A percentile compares a stretch with the other conserved stretches of the same genome.
Conservation (phyloP, 371 early-diverging fungal genomes). For the Gilbertella persicaria region DNA sequence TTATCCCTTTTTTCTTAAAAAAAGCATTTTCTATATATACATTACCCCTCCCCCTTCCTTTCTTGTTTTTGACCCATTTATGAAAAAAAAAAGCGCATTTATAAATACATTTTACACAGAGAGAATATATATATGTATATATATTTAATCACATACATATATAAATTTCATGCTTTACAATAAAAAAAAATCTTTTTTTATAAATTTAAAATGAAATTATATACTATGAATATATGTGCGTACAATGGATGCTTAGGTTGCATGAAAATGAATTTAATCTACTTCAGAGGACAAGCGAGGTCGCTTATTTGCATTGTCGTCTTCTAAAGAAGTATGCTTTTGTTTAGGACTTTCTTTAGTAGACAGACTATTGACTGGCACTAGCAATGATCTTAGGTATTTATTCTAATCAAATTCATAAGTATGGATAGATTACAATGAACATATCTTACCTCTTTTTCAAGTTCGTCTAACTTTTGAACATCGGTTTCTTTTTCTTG, state of each 20-base stretch:
- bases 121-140: not conserved
- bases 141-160: no score
- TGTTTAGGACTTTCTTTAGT: not conserved
- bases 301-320: not conserved
- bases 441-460: constrained; percentile 34
- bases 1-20: not conserved
- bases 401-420: constrained; percentile 22
- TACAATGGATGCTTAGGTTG: no score
- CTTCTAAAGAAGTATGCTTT: no score
- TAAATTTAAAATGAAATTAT: no score
- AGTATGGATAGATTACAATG: no score
- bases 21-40: not conserved
- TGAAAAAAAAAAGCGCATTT: not conserved
- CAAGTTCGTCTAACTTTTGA: constrained; percentile 33
- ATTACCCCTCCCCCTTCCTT: not conserved
- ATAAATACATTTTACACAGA: not conserved
- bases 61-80: not conserved
- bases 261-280: no score
- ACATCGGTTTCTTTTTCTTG: constrained; percentile 41
- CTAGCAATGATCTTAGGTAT: constrained; percentile 17
- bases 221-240: no score
- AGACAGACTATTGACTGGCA: constrained; percentile 1
- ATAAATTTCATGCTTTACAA: no score
- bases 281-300: not conserved
- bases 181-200: no score